Percentiles rank a stretch among this genome's conserved stretches.
These are phyloP conservation scores for Pseudogymnoascus sp. DNA, from an alignment of 2,329 filamentous ascomycete species.

Conservation along the genomic window DNA sequence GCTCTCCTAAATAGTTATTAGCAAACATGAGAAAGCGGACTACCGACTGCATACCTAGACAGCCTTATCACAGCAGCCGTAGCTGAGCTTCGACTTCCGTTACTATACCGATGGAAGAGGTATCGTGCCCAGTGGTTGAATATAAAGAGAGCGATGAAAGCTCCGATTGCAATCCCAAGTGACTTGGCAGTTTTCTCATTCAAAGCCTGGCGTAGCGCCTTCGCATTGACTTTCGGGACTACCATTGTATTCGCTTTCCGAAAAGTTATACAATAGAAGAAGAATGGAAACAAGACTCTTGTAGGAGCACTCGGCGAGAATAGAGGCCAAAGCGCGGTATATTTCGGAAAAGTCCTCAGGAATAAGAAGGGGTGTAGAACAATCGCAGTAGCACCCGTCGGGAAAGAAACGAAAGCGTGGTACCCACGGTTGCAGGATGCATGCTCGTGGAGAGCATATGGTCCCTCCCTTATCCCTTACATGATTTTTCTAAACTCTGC, in stretches of 20 bases:
- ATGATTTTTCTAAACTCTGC: background rate
- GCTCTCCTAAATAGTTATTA: conserved; percentile 7
- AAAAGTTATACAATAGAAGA: background rate
- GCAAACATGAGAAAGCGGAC: background rate
- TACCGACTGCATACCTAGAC: conserved; percentile 5
- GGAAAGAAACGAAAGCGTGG: background rate
- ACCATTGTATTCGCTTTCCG: background rate
- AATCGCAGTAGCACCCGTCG: background rate
- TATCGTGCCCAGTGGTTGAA: conserved; percentile 15
- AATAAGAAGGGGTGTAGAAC: background rate
- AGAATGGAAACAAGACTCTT: background rate
- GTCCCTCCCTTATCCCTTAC: background rate
- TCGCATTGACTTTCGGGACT: background rate
- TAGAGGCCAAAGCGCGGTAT: background rate
- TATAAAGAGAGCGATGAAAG: conserved; percentile 15
- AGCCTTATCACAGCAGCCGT: background rate
- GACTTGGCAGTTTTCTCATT: conserved; percentile 12
- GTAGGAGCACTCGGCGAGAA: background rate
- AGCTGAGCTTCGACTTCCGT: background rate
- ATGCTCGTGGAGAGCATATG: background rate
- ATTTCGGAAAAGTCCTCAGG: background rate
- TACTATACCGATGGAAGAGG: background rate
- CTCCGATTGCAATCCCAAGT: conserved; percentile 16
- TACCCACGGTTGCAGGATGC: background rate
- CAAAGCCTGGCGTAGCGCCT: background rate